These are phyloP conservation scores for Sparassis latifolia DNA, from an alignment of 1,284 basidiomycete species.

Conservation along the genomic window DNA sequence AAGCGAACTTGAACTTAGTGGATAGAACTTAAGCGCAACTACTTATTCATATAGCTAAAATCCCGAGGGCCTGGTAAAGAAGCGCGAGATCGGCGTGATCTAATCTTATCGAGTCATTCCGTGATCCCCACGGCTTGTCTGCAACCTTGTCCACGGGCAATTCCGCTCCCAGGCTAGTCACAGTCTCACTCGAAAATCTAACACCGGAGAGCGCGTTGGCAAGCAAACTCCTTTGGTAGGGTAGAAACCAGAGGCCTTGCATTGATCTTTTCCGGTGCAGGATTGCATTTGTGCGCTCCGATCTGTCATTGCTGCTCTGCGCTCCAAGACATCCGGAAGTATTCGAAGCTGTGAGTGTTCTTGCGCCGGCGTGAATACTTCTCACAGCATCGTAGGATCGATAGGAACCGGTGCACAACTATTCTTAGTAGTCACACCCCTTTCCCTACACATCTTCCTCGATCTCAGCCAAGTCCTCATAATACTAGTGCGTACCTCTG, in stretches of 20 bases:
- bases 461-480: neutral
- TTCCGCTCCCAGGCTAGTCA: neutral
- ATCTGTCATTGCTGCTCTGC: neutral
- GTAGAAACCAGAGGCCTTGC: neutral
- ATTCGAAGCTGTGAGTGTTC: neutral
- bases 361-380: neutral
- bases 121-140: neutral
- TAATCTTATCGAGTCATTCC: slow-evolving; percentile 2
- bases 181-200: neutral
- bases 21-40: neutral
- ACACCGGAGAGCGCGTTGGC: neutral
- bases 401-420: neutral
- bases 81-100: neutral
- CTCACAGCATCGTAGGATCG: neutral
- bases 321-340: neutral
- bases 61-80: neutral
- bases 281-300: neutral
- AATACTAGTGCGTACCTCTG: neutral
- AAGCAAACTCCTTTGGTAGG: neutral
- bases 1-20: neutral
- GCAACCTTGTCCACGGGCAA: neutral
- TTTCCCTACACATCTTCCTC: neutral
- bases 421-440: neutral
- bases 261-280: neutral
- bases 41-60: neutral